A percentile compares a stretch with the other conserved stretches of the same genome.
These are phyloP conservation scores for Fusarium verrucosum DNA, from an alignment of 2,329 filamentous ascomycete species.

Conservation along the genomic window DNA sequence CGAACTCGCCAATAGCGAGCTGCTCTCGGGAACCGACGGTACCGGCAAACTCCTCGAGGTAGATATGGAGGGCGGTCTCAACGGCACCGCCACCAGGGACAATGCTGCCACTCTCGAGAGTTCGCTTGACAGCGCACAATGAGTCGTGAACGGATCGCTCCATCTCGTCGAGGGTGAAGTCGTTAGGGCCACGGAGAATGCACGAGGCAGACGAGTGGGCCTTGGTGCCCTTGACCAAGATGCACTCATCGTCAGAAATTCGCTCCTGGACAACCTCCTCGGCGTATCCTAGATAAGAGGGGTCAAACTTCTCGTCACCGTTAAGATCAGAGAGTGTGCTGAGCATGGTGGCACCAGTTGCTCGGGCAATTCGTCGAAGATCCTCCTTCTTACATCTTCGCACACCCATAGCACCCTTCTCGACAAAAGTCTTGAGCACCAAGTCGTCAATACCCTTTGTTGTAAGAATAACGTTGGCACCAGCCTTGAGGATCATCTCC, in stretches of 20 bases:
- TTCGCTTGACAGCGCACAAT: slow-evolving; percentile 95
- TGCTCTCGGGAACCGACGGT: slow-evolving; percentile 97
- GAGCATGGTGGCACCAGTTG: slow-evolving; percentile 91
- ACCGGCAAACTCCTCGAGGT: slow-evolving; percentile 97
- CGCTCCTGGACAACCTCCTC: slow-evolving; percentile 98
- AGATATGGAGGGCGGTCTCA: slow-evolving; percentile 98
- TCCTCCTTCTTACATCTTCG: slow-evolving; percentile 99
- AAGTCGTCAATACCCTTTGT: slow-evolving; percentile 99
- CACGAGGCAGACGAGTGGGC: slow-evolving; percentile 93
- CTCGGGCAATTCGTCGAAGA: slow-evolving; percentile 91
- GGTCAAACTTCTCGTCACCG: slow-evolving; percentile 95
- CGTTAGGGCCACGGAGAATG: slow-evolving; percentile 94
- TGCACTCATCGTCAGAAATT: slow-evolving; percentile 98
- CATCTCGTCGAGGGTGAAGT: slow-evolving; percentile 98
- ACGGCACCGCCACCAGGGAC: slow-evolving; percentile 96
- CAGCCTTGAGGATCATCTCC: slow-evolving; percentile 97
- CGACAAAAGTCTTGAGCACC: slow-evolving; percentile 91
- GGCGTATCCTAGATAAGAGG: slow-evolving; percentile 86
- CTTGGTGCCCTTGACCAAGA: slow-evolving; percentile 95
- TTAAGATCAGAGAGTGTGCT: slow-evolving; percentile 96
- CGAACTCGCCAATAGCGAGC: slow-evolving; percentile 97
- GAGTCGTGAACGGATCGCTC: slow-evolving; percentile 98
- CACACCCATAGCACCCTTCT: slow-evolving; percentile 95
- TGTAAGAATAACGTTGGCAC: slow-evolving; percentile 94
- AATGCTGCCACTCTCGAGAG: slow-evolving; percentile 94